A percentile compares a stretch with the other conserved stretches of the same genome.
phyloP scores from a whole-genome alignment of 805 yeast species.

The Tetrapisispora fleetii region DNA sequence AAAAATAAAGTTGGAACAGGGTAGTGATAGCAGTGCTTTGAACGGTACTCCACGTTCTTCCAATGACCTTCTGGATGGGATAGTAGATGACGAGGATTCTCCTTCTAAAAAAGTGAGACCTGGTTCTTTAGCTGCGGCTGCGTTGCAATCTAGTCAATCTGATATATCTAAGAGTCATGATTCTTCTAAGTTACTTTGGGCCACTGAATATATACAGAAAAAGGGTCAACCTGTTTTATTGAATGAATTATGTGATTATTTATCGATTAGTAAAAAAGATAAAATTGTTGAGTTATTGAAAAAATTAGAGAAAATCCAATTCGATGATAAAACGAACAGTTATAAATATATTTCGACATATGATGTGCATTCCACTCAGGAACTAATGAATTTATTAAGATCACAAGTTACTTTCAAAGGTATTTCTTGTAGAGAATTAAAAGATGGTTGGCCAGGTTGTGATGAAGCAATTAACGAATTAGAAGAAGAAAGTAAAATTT shows the following conservation, averaged over 20 bases:
- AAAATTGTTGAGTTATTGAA: slow-evolving; percentile 63
- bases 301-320: slow-evolving; percentile 68
- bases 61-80: slow-evolving; percentile 10
- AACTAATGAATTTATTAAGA: slow-evolving; percentile 61
- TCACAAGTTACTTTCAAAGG: slow-evolving; percentile 85
- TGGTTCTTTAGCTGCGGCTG: slow-evolving; percentile 26
- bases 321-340: slow-evolving; percentile 50
- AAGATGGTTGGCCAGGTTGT: slow-evolving; percentile 88
- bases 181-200: slow-evolving; percentile 80
- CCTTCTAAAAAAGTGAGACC: slow-evolving; percentile 25
- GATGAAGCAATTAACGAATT: slow-evolving; percentile 65
- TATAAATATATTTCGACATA: slow-evolving; percentile 83
- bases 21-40: neutral
- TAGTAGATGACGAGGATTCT: slow-evolving; percentile 14
- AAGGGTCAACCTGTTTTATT: slow-evolving; percentile 60
- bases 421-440: slow-evolving; percentile 63
- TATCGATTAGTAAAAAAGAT: slow-evolving; percentile 46
- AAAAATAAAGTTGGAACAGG: neutral
- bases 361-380: slow-evolving; percentile 74
- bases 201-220: slow-evolving; percentile 78
- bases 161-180: slow-evolving; percentile 39
- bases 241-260: slow-evolving; percentile 53
- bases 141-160: slow-evolving; percentile 22
- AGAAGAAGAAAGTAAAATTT: slow-evolving; percentile 64
- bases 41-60: slow-evolving; percentile 1